These are phyloP conservation scores for Chondrus crispus DNA, from an alignment of 23 red algal genomes.

Conservation along the genomic window DNA sequence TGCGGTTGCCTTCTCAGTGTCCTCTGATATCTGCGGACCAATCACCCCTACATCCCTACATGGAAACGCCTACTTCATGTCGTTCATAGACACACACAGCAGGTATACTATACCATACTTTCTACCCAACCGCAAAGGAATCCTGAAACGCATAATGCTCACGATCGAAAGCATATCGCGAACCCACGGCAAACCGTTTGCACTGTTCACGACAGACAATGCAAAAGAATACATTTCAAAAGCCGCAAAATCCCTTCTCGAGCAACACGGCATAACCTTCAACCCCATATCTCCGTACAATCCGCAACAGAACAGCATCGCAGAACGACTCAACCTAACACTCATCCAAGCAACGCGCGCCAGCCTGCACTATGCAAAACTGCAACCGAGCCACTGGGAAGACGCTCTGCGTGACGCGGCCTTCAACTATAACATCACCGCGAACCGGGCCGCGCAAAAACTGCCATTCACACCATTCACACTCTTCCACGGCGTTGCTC, in stretches of 20 bases:
- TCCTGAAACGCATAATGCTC: neutral
- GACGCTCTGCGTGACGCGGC: neutral
- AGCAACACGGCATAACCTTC: neutral
- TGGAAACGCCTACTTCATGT: neutral
- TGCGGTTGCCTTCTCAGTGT: neutral
- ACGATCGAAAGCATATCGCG: neutral
- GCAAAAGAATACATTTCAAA: neutral
- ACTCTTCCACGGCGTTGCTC: neutral
- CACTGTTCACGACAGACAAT: neutral
- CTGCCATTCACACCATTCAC: neutral
- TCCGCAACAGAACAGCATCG: constrained; percentile 9
- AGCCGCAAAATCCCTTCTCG: neutral
- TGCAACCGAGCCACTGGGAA: neutral
- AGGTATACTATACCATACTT: neutral
- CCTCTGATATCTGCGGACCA: neutral
- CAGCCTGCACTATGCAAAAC: neutral
- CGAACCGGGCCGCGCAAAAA: neutral
- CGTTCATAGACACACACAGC: neutral
- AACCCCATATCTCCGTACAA: neutral
- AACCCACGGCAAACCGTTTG: neutral
- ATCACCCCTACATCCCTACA: neutral
- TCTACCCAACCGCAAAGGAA: neutral
- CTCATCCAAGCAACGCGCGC: neutral
- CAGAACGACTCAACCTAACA: neutral
- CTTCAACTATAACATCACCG: constrained; percentile 2